These are phyloP conservation scores for Porodaedalea pini DNA, from an alignment of 1,284 basidiomycete species.

Conservation along the genomic window DNA sequence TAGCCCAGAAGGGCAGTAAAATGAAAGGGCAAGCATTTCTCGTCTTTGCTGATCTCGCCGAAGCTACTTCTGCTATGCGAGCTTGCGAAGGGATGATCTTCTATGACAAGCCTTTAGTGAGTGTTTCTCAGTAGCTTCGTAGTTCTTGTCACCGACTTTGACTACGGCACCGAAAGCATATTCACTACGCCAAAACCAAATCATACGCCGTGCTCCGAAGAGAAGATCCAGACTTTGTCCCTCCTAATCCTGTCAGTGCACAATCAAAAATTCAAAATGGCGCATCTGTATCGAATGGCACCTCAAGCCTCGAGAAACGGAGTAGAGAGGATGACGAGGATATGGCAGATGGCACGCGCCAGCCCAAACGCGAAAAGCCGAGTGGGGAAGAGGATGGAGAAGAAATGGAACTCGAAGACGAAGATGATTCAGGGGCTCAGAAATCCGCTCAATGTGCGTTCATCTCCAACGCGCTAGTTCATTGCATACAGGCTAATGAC, in stretches of 20 bases:
- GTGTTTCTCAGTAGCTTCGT: constrained; percentile 31
- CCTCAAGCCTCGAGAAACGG: constrained; percentile 54
- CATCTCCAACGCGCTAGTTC: background rate
- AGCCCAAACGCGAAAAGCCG: constrained; percentile 64
- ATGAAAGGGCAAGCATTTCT: constrained; percentile 97
- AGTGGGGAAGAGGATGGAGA: constrained; percentile 62
- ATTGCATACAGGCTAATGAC: background rate
- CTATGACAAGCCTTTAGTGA: constrained; percentile 87
- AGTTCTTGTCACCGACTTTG: constrained; percentile 1
- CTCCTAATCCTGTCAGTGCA: constrained; percentile 49
- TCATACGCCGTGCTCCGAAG: constrained; percentile 75
- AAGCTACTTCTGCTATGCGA: constrained; percentile 87
- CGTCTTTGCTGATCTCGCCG: constrained; percentile 86
- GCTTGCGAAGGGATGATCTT: constrained; percentile 89
- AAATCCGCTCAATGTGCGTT: constrained; percentile 25
- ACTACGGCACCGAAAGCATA: constrained; percentile 48
- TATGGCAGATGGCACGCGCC: constrained; percentile 48
- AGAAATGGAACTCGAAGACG: constrained; percentile 84
- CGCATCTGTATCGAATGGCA: constrained; percentile 24
- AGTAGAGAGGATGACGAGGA: constrained; percentile 69
- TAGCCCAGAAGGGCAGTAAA: constrained; percentile 84
- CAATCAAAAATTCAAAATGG: constrained; percentile 40
- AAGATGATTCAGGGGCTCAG: constrained; percentile 49
- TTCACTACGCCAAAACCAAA: constrained; percentile 83
- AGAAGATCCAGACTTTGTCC: constrained; percentile 74